These are phyloP conservation scores for Boletellus sp. DNA, from an alignment of 768 basidiomycete genomes.

Conservation along the genomic window DNA sequence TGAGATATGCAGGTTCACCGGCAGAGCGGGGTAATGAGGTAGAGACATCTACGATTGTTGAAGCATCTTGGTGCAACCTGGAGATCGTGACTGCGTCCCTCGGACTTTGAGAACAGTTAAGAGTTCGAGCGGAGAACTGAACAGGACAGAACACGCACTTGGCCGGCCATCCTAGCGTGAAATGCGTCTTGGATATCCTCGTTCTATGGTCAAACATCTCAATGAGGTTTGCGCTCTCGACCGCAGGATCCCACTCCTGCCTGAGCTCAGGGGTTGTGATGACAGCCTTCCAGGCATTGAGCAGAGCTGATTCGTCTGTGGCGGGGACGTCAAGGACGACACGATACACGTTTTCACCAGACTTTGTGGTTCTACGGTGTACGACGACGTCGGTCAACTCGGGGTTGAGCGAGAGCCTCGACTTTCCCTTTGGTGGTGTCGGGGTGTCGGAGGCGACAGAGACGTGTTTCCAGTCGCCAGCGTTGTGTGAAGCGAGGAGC, in stretches of 20 bases:
- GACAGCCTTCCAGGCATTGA: conserved; percentile 80
- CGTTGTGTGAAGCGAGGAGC: conserved; percentile 65
- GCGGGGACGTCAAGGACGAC: conserved; percentile 75
- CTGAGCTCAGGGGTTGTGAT: conserved; percentile 83
- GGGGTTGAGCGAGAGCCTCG: conserved; percentile 46
- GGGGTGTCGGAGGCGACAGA: conserved; percentile 40
- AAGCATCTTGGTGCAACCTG: conserved; percentile 73
- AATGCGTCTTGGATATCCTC: conserved; percentile 85
- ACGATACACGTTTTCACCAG: conserved; percentile 76
- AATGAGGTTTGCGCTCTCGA: conserved; percentile 75
- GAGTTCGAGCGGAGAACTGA: conserved; percentile 1
- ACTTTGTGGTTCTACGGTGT: conserved; percentile 65
- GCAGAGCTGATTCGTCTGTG: conserved; percentile 49
- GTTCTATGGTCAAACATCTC: conserved; percentile 87
- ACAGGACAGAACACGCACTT: conserved; percentile 61
- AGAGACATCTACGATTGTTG: conserved; percentile 84
- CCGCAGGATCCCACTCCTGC: conserved; percentile 92
- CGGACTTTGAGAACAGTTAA: conserved; percentile 45
- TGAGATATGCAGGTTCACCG: conserved; percentile 87
- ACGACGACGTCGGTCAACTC: conserved; percentile 72
- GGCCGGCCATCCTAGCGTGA: conserved; percentile 93
- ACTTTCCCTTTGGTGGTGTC: conserved; percentile 59
- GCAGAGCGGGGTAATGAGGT: conserved; percentile 90
- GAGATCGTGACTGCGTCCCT: conserved; percentile 94
- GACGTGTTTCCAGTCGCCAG: conserved; percentile 80